Conservation (phyloP, 306 rosid genomes). For the Biancaea sappan region DNA sequence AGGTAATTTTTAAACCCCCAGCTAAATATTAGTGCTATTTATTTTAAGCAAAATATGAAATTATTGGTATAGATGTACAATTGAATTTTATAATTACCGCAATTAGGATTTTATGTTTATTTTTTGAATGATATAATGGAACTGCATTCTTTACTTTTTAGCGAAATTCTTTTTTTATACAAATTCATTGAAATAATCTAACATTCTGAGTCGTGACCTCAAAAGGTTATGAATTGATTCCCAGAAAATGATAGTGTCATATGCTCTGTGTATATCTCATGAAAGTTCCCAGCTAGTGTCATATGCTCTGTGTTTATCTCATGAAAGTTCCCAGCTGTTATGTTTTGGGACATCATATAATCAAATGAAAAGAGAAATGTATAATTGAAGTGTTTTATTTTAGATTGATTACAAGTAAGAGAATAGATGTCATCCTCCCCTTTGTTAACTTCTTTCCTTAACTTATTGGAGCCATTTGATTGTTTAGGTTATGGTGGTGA, state of each 20-base stretch:
- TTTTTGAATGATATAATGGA: not conserved
- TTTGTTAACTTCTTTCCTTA: not conserved
- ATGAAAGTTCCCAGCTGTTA: not conserved
- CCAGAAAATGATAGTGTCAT: not conserved
- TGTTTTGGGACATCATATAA: not conserved
- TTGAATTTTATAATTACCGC: not conserved
- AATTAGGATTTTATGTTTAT: not conserved
- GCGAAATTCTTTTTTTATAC: too few relatives aligned
- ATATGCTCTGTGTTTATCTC: too few relatives aligned
- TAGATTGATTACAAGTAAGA: not conserved
- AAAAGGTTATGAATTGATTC: not conserved
- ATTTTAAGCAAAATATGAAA: slow-evolving; percentile 5
- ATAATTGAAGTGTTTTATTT: not conserved
- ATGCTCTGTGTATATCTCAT: too few relatives aligned
- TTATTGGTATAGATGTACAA: not conserved
- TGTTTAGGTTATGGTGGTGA: slow-evolving; percentile 88
- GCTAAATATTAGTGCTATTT: not conserved
- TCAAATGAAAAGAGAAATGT: not conserved
- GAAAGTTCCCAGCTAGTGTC: too few relatives aligned
- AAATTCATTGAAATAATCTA: not conserved
- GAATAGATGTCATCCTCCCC: not conserved
- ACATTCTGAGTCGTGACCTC: not conserved
- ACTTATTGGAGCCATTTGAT: slow-evolving; percentile 7
- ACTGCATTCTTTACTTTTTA: too few relatives aligned
- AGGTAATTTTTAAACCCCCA: slow-evolving; percentile 52